Percentiles rank a stretch among this genome's conserved stretches.
Conservation (phyloP, 306 rosid genomes). For the Geum urbanum region DNA sequence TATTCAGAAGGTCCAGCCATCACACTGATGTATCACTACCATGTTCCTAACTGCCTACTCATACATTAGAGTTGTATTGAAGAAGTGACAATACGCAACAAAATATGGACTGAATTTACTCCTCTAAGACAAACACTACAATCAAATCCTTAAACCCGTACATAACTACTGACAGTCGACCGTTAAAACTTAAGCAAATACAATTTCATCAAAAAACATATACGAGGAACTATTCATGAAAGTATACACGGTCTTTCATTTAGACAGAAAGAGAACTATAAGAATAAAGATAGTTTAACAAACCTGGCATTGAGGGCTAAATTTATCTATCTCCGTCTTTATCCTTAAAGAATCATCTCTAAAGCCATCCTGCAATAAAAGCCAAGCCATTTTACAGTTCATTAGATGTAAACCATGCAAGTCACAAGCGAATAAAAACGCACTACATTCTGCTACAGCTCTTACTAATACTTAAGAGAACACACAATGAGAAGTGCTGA, state of each 20-base stretch:
- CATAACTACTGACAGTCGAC: neutral
- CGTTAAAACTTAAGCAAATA: neutral
- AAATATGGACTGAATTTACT: neutral
- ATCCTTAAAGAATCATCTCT: conserved; percentile 69
- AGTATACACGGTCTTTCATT: neutral
- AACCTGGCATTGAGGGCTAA: conserved; percentile 56
- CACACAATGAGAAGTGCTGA: neutral
- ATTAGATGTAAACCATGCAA: neutral
- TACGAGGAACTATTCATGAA: neutral
- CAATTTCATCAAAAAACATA: neutral
- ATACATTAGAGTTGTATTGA: neutral
- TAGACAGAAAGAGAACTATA: neutral
- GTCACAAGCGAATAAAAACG: neutral
- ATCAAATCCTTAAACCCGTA: neutral
- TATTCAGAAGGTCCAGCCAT: neutral
- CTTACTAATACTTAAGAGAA: neutral
- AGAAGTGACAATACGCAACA: neutral
- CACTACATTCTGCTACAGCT: neutral
- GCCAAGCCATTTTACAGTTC: neutral
- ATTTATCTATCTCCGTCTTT: conserved; percentile 48
- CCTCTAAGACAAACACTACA: neutral
- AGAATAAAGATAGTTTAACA: conserved; percentile 22
- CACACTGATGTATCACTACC: neutral
- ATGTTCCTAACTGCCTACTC: neutral
- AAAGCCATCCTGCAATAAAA: conserved; percentile 63